A percentile compares a stretch with the other conserved stretches of the same genome.
phyloP scores from a whole-genome alignment of 2,329 filamentous ascomycete genomes.

The Botrytis tulipae region DNA sequence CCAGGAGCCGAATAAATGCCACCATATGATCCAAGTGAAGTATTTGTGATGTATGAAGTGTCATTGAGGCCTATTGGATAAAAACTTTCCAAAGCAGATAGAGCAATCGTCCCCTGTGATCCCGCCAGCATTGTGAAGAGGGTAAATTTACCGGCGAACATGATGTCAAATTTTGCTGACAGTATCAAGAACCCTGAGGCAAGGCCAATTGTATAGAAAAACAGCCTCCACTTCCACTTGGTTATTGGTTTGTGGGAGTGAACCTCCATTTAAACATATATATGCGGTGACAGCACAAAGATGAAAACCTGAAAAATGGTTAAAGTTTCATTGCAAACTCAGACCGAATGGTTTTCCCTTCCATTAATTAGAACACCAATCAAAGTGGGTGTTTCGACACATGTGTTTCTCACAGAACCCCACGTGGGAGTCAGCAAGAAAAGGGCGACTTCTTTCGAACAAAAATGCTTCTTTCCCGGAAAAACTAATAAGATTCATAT shows the following conservation, averaged over 20 bases:
- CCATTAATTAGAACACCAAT: constrained; percentile 6
- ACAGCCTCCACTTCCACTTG: background rate
- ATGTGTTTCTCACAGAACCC: background rate
- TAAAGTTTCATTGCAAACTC: background rate
- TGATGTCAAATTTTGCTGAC: background rate
- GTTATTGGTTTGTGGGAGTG: background rate
- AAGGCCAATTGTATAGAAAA: background rate
- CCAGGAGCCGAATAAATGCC: constrained; percentile 40
- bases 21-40: constrained; percentile 41
- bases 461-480: background rate
- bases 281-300: background rate
- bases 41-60: constrained; percentile 41
- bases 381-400: background rate
- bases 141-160: background rate
- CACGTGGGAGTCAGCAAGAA: background rate
- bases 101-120: background rate
- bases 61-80: constrained; percentile 42
- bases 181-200: background rate
- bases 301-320: background rate
- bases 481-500: background rate
- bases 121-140: background rate
- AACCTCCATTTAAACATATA: background rate
- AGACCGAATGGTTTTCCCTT: background rate
- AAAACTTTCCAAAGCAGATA: constrained; percentile 34
- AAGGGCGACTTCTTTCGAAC: background rate